These are phyloP conservation scores for Exophiala oligosperma DNA, from an alignment of 2,329 filamentous ascomycete genomes.

Conservation along the genomic window DNA sequence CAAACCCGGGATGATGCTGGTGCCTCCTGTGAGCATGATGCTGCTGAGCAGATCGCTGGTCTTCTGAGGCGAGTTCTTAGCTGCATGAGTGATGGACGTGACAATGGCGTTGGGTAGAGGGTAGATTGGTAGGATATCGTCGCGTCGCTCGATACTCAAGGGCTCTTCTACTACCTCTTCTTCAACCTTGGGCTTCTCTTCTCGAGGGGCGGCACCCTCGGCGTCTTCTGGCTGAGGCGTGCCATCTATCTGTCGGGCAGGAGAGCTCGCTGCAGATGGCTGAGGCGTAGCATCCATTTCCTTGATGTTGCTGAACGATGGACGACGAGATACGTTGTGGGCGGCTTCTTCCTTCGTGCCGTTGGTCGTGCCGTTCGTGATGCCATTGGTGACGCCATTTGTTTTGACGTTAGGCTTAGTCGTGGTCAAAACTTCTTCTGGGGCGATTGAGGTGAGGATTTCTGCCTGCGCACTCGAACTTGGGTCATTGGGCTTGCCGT, in stretches of 20 bases:
- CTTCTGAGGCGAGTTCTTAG: slow-evolving; percentile 87
- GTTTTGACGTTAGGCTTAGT: slow-evolving; percentile 34
- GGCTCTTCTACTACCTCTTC: slow-evolving; percentile 35
- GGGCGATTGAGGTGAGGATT: slow-evolving; percentile 55
- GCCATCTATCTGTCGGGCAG: slow-evolving; percentile 67
- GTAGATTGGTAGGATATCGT: slow-evolving; percentile 77
- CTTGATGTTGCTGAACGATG: slow-evolving; percentile 61
- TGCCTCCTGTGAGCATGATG: slow-evolving; percentile 88
- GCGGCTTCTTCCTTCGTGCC: slow-evolving; percentile 56
- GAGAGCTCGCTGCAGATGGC: slow-evolving; percentile 84
- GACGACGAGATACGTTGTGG: slow-evolving; percentile 67
- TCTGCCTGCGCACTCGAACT: slow-evolving; percentile 78
- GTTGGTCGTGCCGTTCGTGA: slow-evolving; percentile 48
- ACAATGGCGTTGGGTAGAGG: slow-evolving; percentile 88
- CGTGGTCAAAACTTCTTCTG: slow-evolving; percentile 30
- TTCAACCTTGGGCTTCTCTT: slow-evolving; percentile 22
- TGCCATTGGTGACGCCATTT: slow-evolving; percentile 33
- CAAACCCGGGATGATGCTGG: slow-evolving; percentile 77
- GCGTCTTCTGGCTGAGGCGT: slow-evolving; percentile 40
- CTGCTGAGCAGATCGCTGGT: slow-evolving; percentile 84
- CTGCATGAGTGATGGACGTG: slow-evolving; percentile 82
- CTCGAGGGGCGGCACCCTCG: slow-evolving; percentile 8
- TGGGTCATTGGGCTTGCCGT: slow-evolving; percentile 88
- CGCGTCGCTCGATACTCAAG: slow-evolving; percentile 61
- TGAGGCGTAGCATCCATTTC: slow-evolving; percentile 72